Percentiles rank a stretch among this genome's conserved stretches.
Evolutionary conservation across 306 rosid genomes (phyloP).

Genomic region (Myrica gale): DNA sequence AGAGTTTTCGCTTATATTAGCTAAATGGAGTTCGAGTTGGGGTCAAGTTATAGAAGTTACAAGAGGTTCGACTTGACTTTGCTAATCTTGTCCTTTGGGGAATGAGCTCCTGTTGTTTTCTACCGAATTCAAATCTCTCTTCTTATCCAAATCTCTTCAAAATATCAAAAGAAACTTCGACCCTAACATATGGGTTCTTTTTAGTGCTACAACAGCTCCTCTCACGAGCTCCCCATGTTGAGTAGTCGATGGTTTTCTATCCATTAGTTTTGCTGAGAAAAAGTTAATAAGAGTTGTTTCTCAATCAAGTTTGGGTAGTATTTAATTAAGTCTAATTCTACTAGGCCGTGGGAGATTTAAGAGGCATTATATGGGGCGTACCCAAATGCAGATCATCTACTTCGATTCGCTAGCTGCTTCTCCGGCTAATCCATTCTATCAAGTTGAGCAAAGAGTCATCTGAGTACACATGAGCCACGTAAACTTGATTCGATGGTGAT

Average conservation of each 20-base stretch:
- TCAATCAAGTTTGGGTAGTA: background rate
- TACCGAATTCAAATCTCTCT: background rate
- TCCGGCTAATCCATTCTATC: background rate
- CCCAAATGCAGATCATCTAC: background rate
- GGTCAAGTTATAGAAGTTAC: background rate
- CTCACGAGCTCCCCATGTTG: background rate
- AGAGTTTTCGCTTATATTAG: background rate
- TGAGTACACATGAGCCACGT: background rate
- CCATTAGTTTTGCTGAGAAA: background rate
- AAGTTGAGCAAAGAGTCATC: constrained; percentile 3
- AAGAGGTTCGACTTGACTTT: background rate
- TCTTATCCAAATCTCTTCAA: background rate
- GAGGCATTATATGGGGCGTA: background rate
- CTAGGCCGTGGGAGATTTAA: background rate
- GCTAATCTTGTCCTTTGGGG: constrained; percentile 5
- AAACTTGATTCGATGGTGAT: constrained; percentile 7
- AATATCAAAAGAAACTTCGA: background rate
- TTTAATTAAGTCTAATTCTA: background rate
- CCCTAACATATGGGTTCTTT: constrained; percentile 7
- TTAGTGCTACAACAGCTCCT: background rate
- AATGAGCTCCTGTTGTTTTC: constrained; percentile 13
- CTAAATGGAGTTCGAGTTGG: background rate
- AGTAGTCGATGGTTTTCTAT: background rate
- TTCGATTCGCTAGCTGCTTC: background rate
- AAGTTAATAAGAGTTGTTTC: background rate